Evolutionary conservation across 257 asterid genomes (phyloP), one percentile per base, ranked within the genome.

Genomic region (Gentiana straminea): DNA sequence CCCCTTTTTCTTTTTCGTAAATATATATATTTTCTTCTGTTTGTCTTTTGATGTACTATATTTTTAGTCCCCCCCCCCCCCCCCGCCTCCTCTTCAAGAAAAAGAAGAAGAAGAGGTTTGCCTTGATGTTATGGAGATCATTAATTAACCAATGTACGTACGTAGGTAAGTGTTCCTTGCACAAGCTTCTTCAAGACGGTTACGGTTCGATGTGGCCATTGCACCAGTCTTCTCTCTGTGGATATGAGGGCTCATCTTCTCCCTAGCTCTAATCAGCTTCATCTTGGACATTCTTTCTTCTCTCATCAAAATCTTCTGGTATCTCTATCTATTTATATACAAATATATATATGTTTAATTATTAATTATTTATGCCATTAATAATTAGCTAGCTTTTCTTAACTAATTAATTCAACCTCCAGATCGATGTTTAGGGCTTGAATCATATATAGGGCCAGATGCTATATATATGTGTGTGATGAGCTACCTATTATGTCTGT

Each of bases 141-240:
- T 4, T 49, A 24, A 24, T 24, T 24, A 24, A 24, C 24, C 24
- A 24, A 24, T 24, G 24, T 24, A 24, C 24, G 24, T 24, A 24
- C 24, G 45, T 55, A 92, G 99, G 99, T 92, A 77, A 76, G 91
- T 52, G 99, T 92, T 45, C 99, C 99, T 49, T 75, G 94, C 82
- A 75, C 95, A 3, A 88, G 97, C 74, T 67, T 88, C 80, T 92
- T 83, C 95, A 92, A 85, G 83, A 88, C 86, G 4, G 99, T 92
- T 13, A 83, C 99, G 0, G 99, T 92, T 39, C 67, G 99, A 56
- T 92, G 99, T 37, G 99, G 99, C 34, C 97, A 92, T 75, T 92
- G 99, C 94, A 74, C 97, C 70, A 92, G 85, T 60, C 97, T 92
- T 60, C 78, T 92, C 39, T 88, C 99, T 35, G 97, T 85, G 46